Evolutionary conservation across 805 yeast genomes (phyloP), one percentile per base, ranked within the genome.

Genomic region (Teunomyces barrocoloradensis): DNA sequence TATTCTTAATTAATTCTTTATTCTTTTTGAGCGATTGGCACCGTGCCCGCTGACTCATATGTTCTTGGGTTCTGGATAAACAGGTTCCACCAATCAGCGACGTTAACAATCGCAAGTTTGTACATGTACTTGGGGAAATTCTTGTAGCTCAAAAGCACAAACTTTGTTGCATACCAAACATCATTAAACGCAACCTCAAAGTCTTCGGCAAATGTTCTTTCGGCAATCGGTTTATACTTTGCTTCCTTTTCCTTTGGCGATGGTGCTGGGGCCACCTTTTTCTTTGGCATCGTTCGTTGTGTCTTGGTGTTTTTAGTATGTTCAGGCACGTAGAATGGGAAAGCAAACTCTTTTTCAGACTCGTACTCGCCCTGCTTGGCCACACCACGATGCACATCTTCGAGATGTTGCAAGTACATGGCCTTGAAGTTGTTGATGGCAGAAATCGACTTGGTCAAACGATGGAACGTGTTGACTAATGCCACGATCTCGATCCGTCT

Each of bases 401-500:
- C 66, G 48, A 72, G 59, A 51, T 73, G 77, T 23, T 64, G 51
- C 47, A 64, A 49, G 58, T 82, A 84, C 68, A 85, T 58, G 27
- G 58, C 58, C 61, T 82, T 85, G 68, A 94, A 94, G 55, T 81
- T 78, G 51, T 80, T 80, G 43, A 91, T 83, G 23, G 96, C 81
- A 48, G 76, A 79, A 25, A 94, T 74, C 29, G 96, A 86, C 69
- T 89, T 89, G 3, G 97, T 87, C 48, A 94, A 75, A 57, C 98
- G 80, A 60, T 91, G 97, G 68, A 89, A 89, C 0, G 98, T 92
- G 70, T 94, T 94, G 58, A 94, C 72, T 54, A 94, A 78, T 1
- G 97, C 95, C 44, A 92, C 92, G 49, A 94, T 71, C 69, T 94
- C 99, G 50, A 88, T 82, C 56, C 89, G 79, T 35, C 87, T 77